Conservation (phyloP, 225 moss, liverwort and hornwort genomes). For the Physcomitrium patens region DNA sequence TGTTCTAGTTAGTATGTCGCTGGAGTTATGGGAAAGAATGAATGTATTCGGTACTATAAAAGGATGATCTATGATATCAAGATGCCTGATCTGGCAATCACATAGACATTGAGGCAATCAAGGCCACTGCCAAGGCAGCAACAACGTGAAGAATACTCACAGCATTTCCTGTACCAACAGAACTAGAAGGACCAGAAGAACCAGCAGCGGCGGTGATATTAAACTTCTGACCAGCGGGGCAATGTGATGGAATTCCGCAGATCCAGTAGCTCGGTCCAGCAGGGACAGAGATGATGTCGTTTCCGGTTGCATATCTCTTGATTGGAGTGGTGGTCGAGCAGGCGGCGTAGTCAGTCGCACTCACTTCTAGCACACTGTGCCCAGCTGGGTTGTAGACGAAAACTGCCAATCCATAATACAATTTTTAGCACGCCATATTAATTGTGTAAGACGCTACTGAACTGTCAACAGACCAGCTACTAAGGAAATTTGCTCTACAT, state of each 20-base stretch:
- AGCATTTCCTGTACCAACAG: not conserved
- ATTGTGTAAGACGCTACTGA: not conserved
- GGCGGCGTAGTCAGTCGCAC: not conserved
- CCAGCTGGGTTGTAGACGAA: conserved; percentile 24
- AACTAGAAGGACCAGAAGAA: not conserved
- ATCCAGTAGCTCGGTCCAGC: conserved; percentile 36
- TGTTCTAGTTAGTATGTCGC: too few relatives aligned
- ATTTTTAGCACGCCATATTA: too few relatives aligned
- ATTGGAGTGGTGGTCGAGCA: conserved; percentile 12
- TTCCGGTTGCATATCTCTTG: not conserved
- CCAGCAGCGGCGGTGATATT: not conserved
- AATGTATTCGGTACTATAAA: too few relatives aligned
- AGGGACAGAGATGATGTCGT: conserved; percentile 14
- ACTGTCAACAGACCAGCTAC: too few relatives aligned
- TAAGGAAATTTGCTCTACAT: not conserved
- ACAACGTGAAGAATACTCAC: conserved; percentile 26
- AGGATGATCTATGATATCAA: too few relatives aligned
- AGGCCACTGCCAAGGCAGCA: not conserved
- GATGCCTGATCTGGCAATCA: not conserved
- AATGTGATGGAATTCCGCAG: conserved; percentile 32
- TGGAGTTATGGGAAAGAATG: too few relatives aligned
- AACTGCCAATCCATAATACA: conserved; percentile 28
- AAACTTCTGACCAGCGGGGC: conserved; percentile 26
- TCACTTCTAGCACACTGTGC: conserved; percentile 35
- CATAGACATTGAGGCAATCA: not conserved